Evolutionary conservation across 2,329 filamentous ascomycete species (phyloP).

Genomic region (Ambrosiella cleistominuta): DNA sequence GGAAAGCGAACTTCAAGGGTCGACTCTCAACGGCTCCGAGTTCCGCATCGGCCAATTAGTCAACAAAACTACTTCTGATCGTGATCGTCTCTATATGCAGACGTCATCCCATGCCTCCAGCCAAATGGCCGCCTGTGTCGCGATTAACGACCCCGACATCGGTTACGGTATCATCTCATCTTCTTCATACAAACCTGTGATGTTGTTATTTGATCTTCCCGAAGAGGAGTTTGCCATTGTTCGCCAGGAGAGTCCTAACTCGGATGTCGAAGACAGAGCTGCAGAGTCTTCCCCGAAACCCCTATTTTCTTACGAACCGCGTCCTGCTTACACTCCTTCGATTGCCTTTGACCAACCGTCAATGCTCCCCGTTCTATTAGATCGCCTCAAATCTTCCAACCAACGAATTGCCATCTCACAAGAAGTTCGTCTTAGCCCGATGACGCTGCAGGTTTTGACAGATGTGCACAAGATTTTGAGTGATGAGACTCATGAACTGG

Average conservation of each 20-base stretch:
- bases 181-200: conserved; percentile 39
- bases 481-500: conserved; percentile 50
- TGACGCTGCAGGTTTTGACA: conserved; percentile 53
- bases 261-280: background rate
- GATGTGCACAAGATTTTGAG: conserved; percentile 55
- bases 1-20: conserved; percentile 40
- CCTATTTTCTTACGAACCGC: conserved; percentile 40
- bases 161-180: conserved; percentile 46
- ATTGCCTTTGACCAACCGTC: conserved; percentile 41
- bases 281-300: conserved; percentile 19
- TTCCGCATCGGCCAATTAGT: conserved; percentile 44
- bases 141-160: conserved; percentile 42
- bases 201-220: conserved; percentile 41
- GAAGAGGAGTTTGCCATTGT: conserved; percentile 27
- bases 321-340: conserved; percentile 47
- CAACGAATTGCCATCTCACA: conserved; percentile 46
- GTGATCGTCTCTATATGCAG: conserved; percentile 41
- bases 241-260: conserved; percentile 9
- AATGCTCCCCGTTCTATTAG: conserved; percentile 36
- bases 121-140: conserved; percentile 35
- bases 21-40: conserved; percentile 36
- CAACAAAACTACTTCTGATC: conserved; percentile 36
- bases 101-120: conserved; percentile 27
- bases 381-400: conserved; percentile 38
- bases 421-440: conserved; percentile 50